A percentile compares a stretch with the other conserved stretches of the same genome.
Conservation (phyloP, 805 yeast species). For the Peterozyma toletana region DNA sequence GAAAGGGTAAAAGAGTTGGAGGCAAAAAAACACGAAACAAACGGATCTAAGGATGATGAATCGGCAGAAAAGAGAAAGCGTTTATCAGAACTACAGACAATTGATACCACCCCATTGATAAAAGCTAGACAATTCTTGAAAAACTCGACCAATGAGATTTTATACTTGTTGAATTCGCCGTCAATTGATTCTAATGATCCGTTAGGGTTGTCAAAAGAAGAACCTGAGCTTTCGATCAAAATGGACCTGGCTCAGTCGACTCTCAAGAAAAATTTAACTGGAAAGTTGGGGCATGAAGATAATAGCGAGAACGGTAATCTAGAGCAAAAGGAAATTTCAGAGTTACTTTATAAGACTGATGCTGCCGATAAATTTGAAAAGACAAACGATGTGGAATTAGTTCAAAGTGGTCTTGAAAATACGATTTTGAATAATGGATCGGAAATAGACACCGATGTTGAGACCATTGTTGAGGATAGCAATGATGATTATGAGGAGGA, state of each 20-base stretch:
- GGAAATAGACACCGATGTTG: slow-evolving; percentile 1
- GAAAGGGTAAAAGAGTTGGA: slow-evolving; percentile 31
- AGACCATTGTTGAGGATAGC: neutral
- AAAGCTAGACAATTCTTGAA: slow-evolving; percentile 26
- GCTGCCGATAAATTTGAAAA: no score
- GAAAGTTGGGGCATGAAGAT: no score
- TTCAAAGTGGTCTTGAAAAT: no score
- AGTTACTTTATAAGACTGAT: no score
- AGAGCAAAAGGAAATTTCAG: no score
- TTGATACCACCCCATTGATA: slow-evolving; percentile 11
- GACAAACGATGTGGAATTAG: no score
- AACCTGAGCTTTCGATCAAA: slow-evolving; percentile 1
- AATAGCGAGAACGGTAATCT: no score
- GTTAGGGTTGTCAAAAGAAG: slow-evolving; percentile 14
- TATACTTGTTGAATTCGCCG: slow-evolving; percentile 26
- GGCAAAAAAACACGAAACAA: slow-evolving; percentile 13
- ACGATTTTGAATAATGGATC: no score
- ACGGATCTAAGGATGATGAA: neutral
- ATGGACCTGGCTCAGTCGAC: no score
- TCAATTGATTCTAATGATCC: slow-evolving; percentile 22
- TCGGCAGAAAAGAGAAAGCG: neutral
- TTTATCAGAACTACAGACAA: neutral
- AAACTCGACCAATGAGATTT: slow-evolving; percentile 27
- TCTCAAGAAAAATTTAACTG: no score
- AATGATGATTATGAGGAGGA: neutral